Conservation (phyloP, 208 protist genomes). For the Crithidia bombi region DNA sequence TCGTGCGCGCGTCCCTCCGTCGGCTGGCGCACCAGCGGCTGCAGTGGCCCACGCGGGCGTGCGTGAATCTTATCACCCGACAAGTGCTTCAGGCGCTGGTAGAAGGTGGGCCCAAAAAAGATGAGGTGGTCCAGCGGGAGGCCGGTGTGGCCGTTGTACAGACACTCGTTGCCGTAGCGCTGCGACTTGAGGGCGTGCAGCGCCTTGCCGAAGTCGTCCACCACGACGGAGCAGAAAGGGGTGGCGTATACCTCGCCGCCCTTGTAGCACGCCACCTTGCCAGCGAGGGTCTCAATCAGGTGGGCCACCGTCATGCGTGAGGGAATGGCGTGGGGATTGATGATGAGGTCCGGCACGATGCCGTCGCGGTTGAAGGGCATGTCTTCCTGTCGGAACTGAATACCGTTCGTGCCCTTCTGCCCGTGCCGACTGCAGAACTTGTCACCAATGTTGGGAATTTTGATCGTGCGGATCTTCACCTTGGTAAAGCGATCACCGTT, state of each 20-base stretch:
- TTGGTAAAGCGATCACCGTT: slow-evolving; percentile 92
- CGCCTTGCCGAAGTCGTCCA: slow-evolving; percentile 93
- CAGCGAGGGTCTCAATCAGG: slow-evolving; percentile 95
- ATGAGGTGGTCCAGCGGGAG: slow-evolving; percentile 96
- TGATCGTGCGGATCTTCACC: slow-evolving; percentile 93
- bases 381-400: slow-evolving; percentile 98
- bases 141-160: slow-evolving; percentile 97
- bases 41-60: slow-evolving; percentile 90
- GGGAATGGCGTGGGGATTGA: slow-evolving; percentile 99
- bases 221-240: slow-evolving; percentile 95
- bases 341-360: slow-evolving; percentile 99
- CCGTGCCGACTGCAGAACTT: slow-evolving; percentile 99
- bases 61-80: slow-evolving; percentile 99
- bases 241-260: slow-evolving; percentile 94
- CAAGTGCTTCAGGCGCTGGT: slow-evolving; percentile 99
- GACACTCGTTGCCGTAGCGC: slow-evolving; percentile 98
- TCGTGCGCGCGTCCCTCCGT: slow-evolving; percentile 97
- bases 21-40: slow-evolving; percentile 99
- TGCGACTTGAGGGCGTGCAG: slow-evolving; percentile 94
- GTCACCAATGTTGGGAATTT: slow-evolving; percentile 98
- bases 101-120: slow-evolving; percentile 99
- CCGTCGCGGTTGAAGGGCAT: slow-evolving; percentile 98
- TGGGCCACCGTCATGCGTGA: slow-evolving; percentile 99
- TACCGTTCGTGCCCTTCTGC: slow-evolving; percentile 99
- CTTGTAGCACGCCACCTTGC: slow-evolving; percentile 96